Base-by-base conservation (phyloP, 1,284 basidiomycete genomes). In the Abortiporus biennis region DNA sequence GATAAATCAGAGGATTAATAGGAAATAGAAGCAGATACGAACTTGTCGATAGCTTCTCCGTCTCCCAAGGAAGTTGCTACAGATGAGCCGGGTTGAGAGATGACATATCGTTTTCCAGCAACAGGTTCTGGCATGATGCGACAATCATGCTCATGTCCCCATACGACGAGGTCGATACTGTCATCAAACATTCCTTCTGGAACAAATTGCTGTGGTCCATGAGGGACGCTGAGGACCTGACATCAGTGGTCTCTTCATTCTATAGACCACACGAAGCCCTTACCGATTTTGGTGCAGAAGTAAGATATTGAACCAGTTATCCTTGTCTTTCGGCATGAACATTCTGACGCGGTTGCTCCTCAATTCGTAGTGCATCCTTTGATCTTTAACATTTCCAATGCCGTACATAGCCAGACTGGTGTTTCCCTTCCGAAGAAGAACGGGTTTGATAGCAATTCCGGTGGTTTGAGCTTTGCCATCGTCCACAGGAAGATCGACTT, bases 101-200 rank as follows among this genome's bases (percentile, higher is more conserved):
- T 93, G 54, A 78, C 82, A 65, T 99, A 99, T 3, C 76, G 72
- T 63, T 96, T 95, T 6, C 90, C 93, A 3, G 89, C 83, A 4
- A 99, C 93, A 2, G 80, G 73, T 57, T 97, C 91, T 0, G 95
- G 95, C 2, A 79, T 69, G 46, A 98, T 92, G 20, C 92, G 79
- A 59, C 94, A 97, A 62, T 99, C 95, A 59, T 99, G 96, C 62
- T 99, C 96, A 59, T 99, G 96, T 1, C 96, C 95, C 95, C 95
- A 99, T 1, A 99, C 73, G 6, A 99, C 90, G 3, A 99, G 74
- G 56, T 96, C 82, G 44, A 98, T 76, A 53, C 85, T 90, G 57
- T 99, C 92, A 58, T 98, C 95, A 55, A 99, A 99, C 79, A 96
- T 90, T 46, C 88, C 87, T 58, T 99, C 96, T 2, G 94, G 93